Conservation (phyloP, 768 basidiomycete genomes). For the Naganishia onofrii region DNA sequence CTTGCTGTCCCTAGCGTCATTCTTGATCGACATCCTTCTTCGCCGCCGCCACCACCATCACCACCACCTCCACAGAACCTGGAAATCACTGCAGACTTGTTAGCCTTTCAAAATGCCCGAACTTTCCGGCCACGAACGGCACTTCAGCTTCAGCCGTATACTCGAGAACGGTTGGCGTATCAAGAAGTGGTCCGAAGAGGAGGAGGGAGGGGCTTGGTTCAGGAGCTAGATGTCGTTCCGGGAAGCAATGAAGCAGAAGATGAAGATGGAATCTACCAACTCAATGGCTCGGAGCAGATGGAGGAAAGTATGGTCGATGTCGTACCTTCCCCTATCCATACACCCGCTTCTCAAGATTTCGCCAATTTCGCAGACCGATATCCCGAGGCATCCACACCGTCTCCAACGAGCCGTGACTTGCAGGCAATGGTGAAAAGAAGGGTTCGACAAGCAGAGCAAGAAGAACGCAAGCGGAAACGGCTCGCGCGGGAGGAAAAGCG, state of each 20-base stretch:
- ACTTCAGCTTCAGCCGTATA: constrained; percentile 50
- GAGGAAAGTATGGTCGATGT: constrained; percentile 25
- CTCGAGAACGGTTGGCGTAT: constrained; percentile 45
- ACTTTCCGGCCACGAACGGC: constrained; percentile 48
- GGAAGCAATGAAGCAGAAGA: constrained; percentile 18
- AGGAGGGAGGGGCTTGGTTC: constrained; percentile 31
- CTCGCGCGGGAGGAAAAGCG: not conserved
- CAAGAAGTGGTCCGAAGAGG: constrained; percentile 45
- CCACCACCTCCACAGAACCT: not conserved
- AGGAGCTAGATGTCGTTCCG: constrained; percentile 26
- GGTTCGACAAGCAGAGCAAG: constrained; percentile 2
- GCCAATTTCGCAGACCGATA: constrained; percentile 40
- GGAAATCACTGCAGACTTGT: constrained; percentile 2
- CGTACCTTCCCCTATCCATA: constrained; percentile 20
- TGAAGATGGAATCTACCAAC: constrained; percentile 9
- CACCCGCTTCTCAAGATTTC: constrained; percentile 35
- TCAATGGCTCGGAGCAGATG: not conserved
- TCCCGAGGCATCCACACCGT: constrained; percentile 35
- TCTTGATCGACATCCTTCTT: no score
- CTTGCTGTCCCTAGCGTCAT: not conserved
- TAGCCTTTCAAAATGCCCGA: constrained; percentile 33
- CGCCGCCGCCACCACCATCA: not conserved
- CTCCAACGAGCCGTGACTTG: constrained; percentile 28
- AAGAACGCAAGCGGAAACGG: not conserved
- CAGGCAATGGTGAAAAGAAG: constrained; percentile 23